Evolutionary conservation across 2,329 filamentous ascomycete species (phyloP).

Genomic region (Ceratocystis smalleyi): DNA sequence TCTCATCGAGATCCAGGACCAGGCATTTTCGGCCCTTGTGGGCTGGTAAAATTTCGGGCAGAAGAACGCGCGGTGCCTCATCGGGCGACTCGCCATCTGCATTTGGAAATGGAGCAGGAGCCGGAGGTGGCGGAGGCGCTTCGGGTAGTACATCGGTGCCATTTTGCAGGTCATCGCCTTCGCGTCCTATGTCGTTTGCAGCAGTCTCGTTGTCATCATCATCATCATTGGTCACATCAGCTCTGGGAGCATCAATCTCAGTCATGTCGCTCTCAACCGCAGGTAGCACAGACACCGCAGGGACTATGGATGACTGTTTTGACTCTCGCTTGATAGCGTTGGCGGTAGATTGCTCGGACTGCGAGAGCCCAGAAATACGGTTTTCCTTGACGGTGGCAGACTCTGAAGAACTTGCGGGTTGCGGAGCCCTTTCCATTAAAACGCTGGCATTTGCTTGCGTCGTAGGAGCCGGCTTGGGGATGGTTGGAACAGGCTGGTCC

Average conservation of each 20-base stretch:
- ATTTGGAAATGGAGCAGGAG: conserved; percentile 16
- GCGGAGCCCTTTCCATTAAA: conserved; percentile 35
- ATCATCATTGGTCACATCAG: conserved; percentile 55
- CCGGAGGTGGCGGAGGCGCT: conserved; percentile 27
- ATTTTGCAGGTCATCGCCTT: conserved; percentile 22
- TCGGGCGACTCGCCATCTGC: conserved; percentile 7
- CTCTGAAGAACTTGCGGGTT: conserved; percentile 23
- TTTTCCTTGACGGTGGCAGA: conserved; percentile 29
- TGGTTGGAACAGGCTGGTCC: conserved; percentile 31
- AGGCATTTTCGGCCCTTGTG: conserved; percentile 83
- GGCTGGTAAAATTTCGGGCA: conserved; percentile 67
- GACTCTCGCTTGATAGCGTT: conserved; percentile 31
- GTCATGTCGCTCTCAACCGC: conserved; percentile 29
- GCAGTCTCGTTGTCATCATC: conserved; percentile 34
- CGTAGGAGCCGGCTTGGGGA: not conserved
- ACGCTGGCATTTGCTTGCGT: conserved; percentile 25
- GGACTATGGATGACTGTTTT: conserved; percentile 28
- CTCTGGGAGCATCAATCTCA: conserved; percentile 28
- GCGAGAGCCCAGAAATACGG: conserved; percentile 31
- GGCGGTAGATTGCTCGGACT: conserved; percentile 32
- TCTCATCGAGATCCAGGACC: conserved; percentile 91
- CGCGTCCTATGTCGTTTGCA: conserved; percentile 29
- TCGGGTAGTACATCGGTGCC: conserved; percentile 19
- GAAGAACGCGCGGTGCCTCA: conserved; percentile 43
- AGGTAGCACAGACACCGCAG: conserved; percentile 22